Conservation (phyloP, 2,329 filamentous ascomycete genomes). For the Blumeria graminis region DNA sequence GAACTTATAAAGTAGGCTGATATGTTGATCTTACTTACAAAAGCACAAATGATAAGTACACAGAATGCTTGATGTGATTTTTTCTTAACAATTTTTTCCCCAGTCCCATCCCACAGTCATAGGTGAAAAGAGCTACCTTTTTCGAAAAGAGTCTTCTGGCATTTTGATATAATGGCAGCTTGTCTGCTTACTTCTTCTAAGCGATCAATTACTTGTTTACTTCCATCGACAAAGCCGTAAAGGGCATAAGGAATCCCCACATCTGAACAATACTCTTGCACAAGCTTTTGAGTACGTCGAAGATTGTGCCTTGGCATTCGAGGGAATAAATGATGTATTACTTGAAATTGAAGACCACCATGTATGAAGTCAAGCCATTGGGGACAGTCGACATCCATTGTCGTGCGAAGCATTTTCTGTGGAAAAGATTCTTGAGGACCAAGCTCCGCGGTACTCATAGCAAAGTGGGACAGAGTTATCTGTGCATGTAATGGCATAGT, state of each 20-base stretch:
- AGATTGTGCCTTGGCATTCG: conserved; percentile 70
- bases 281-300: conserved; percentile 46
- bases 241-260: conserved; percentile 66
- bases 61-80: neutral
- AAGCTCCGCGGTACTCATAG: conserved; percentile 75
- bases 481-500: conserved; percentile 69
- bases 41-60: neutral
- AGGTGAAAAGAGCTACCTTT: conserved; percentile 6
- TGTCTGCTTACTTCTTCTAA: conserved; percentile 61
- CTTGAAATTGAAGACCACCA: conserved; percentile 74
- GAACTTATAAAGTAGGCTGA: neutral
- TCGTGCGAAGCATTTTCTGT: conserved; percentile 75
- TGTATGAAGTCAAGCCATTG: conserved; percentile 77
- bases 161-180: conserved; percentile 52
- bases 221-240: conserved; percentile 66
- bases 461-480: conserved; percentile 79
- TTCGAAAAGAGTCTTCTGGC: conserved; percentile 26
- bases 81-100: neutral
- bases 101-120: neutral
- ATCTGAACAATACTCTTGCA: conserved; percentile 60
- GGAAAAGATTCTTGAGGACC: conserved; percentile 69
- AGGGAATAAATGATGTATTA: conserved; percentile 67
- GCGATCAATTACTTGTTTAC: conserved; percentile 52
- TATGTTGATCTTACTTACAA: neutral
- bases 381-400: conserved; percentile 81